These are phyloP conservation scores for Hortiboletus rubellus DNA, from an alignment of 1,284 basidiomycete species.

Conservation along the genomic window DNA sequence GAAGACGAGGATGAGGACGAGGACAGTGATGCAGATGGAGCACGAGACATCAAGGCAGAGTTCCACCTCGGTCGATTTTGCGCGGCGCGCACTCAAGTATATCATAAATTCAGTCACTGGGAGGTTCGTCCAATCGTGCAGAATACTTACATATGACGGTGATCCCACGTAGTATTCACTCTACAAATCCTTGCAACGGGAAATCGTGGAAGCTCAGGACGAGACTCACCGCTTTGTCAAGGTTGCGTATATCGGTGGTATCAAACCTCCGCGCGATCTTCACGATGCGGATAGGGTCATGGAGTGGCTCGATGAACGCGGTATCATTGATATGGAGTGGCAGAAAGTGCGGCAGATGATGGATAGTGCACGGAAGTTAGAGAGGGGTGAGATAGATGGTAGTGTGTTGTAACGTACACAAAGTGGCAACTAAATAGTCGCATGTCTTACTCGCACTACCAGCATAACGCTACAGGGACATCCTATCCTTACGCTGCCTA, in stretches of 20 bases:
- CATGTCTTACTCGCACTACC: constrained; percentile 40
- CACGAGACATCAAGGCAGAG: constrained; percentile 23
- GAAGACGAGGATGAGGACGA: constrained; percentile 22
- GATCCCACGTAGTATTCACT: constrained; percentile 51
- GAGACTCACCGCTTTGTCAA: constrained; percentile 49
- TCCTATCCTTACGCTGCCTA: constrained; percentile 58
- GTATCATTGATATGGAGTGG: constrained; percentile 69
- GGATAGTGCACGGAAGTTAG: constrained; percentile 66
- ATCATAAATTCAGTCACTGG: constrained; percentile 82
- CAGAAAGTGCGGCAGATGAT: constrained; percentile 66
- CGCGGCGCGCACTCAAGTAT: constrained; percentile 63
- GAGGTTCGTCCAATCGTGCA: constrained; percentile 53
- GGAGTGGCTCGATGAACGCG: constrained; percentile 77
- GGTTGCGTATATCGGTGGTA: constrained; percentile 54
- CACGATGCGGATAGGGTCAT: constrained; percentile 73
- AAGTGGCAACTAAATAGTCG: neutral
- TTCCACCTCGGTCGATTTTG: constrained; percentile 76
- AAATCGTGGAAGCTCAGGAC: constrained; percentile 50
- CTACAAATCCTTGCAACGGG: constrained; percentile 53
- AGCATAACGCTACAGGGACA: constrained; percentile 43
- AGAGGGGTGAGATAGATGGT: constrained; percentile 44
- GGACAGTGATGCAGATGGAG: constrained; percentile 36
- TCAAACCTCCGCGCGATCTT: constrained; percentile 60
- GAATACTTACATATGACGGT: constrained; percentile 2
- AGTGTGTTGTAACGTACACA: neutral